These are phyloP conservation scores for Datisca glomerata DNA, from an alignment of 306 rosid species.

Conservation along the genomic window DNA sequence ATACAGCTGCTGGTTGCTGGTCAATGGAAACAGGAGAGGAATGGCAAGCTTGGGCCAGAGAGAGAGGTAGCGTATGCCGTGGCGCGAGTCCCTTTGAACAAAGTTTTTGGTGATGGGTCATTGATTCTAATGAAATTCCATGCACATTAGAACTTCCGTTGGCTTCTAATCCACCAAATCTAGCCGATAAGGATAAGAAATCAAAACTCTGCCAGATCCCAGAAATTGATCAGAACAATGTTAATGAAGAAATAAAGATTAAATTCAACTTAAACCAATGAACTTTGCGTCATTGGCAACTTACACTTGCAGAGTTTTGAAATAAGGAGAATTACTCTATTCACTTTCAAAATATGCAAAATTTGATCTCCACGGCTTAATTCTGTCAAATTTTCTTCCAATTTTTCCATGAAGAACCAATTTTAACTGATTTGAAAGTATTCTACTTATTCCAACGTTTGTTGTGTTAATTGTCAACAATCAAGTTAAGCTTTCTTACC, in stretches of 20 bases:
- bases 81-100: constrained; percentile 35
- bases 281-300: no score
- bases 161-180: constrained; percentile 29
- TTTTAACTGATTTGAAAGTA: no score
- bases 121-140: constrained; percentile 27
- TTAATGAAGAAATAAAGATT: constrained; percentile 3
- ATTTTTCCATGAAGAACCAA: no score
- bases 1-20: constrained; percentile 25
- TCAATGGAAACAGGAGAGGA: constrained; percentile 24
- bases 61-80: constrained; percentile 23
- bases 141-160: constrained; percentile 17
- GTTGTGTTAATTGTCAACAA: no score
- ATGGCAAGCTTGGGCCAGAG: constrained; percentile 10
- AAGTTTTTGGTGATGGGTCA: constrained; percentile 37
- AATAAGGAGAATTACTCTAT: no score
- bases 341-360: no score
- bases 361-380: no score
- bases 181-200: constrained; percentile 42
- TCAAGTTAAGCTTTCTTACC: constrained; percentile 30
- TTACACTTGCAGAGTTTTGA: background rate
- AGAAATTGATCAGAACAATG: constrained; percentile 15
- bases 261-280: no score
- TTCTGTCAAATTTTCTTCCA: no score
- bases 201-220: constrained; percentile 42
- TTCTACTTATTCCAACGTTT: no score